Evolutionary conservation across 371 early-diverging fungal species (phyloP).

Genomic region (Mucor mucedo): DNA sequence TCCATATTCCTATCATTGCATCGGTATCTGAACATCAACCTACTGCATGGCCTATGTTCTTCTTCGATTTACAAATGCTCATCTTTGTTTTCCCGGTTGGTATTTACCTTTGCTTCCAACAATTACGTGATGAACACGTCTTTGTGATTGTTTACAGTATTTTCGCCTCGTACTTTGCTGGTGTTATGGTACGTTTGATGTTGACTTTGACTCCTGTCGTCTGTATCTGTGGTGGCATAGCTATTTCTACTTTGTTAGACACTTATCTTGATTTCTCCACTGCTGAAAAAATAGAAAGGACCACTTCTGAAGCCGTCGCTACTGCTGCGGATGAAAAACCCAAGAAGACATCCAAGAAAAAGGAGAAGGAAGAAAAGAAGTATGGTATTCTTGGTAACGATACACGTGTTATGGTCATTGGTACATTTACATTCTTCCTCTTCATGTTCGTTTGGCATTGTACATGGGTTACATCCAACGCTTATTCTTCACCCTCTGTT

Average conservation of each 20-base stretch:
- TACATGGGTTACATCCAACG: constrained; percentile 97
- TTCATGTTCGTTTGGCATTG: constrained; percentile 94
- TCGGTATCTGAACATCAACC: constrained; percentile 99
- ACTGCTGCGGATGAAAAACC: constrained; percentile 7
- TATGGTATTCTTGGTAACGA: constrained; percentile 49
- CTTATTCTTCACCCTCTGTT: constrained; percentile 99
- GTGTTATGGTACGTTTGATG: constrained; percentile 99
- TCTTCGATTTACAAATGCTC: constrained; percentile 96
- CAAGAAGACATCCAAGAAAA: constrained; percentile 18
- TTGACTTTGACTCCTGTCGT: constrained; percentile 97
- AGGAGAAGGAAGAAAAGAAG: constrained; percentile 20
- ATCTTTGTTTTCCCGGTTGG: constrained; percentile 97
- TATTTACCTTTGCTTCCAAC: constrained; percentile 93
- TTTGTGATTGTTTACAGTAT: constrained; percentile 95
- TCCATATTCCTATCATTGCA: constrained; percentile 98
- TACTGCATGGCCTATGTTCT: constrained; percentile 98
- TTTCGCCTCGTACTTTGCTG: constrained; percentile 98
- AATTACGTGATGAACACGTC: constrained; percentile 92
- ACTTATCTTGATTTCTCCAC: constrained; percentile 64
- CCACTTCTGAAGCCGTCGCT: neutral
- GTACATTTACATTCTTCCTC: constrained; percentile 67
- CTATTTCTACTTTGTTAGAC: constrained; percentile 86
- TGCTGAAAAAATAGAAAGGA: neutral
- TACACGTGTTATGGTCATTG: constrained; percentile 53
- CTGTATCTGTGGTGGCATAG: constrained; percentile 93